Percentiles rank a stretch among this genome's conserved stretches.
Evolutionary conservation across 257 asterid genomes (phyloP).

Genomic region (Nicotiana attenuata): DNA sequence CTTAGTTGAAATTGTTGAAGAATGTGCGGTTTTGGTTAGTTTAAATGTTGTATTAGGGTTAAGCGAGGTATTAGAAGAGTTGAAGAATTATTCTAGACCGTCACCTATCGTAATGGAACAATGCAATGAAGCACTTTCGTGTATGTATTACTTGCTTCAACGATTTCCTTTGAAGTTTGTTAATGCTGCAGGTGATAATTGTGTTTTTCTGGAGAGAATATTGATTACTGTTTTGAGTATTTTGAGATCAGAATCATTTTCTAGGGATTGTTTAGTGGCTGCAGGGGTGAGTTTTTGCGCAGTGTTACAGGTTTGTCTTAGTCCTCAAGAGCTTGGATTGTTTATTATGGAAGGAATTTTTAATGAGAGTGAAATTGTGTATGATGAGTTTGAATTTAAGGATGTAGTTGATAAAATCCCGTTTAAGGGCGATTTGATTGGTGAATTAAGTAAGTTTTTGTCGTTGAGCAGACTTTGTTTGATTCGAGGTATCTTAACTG

Average conservation of each 20-base stretch:
- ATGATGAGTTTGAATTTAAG: conserved; percentile 24
- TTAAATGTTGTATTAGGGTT: conserved; percentile 73
- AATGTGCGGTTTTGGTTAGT: conserved; percentile 65
- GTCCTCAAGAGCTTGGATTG: conserved; percentile 57
- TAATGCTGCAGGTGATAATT: conserved; percentile 7
- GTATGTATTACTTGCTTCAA: conserved; percentile 86
- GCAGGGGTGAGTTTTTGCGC: conserved; percentile 93
- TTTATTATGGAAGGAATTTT: conserved; percentile 68
- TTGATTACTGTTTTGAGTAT: conserved; percentile 47
- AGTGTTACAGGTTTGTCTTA: conserved; percentile 73
- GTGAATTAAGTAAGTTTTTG: conserved; percentile 49
- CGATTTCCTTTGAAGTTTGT: conserved; percentile 64
- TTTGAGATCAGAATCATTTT: conserved; percentile 60
- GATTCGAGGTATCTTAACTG: conserved; percentile 90
- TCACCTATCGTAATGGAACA: conserved; percentile 94
- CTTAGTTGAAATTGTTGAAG: conserved; percentile 70
- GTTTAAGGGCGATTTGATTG: conserved; percentile 46
- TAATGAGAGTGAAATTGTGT: conserved; percentile 36
- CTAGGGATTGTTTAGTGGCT: conserved; percentile 93
- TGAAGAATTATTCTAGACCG: conserved; percentile 59
- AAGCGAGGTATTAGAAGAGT: conserved; percentile 47
- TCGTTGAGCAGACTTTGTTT: conserved; percentile 76
- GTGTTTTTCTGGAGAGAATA: conserved; percentile 41
- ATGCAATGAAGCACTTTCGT: conserved; percentile 94
- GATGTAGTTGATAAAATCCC: conserved; percentile 43